Conservation (phyloP, 495 filamentous ascomycete species). For the Cudoniella acicularis region DNA sequence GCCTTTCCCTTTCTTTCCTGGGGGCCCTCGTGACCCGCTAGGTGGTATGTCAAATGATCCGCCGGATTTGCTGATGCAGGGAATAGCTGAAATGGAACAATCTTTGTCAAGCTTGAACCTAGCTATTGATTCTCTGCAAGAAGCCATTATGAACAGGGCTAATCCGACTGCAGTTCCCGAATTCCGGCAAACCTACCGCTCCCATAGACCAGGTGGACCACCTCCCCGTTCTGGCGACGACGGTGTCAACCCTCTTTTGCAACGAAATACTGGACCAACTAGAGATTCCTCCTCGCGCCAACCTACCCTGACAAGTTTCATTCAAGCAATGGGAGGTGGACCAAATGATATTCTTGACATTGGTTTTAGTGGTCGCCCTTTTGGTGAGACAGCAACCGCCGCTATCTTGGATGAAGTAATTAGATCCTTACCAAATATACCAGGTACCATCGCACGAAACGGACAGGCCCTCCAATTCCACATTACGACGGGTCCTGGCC, state of each 20-base stretch:
- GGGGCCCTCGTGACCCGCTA: slow-evolving; percentile 37
- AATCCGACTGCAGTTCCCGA: slow-evolving; percentile 27
- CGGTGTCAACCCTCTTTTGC: slow-evolving; percentile 75
- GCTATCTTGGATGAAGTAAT: slow-evolving; percentile 21
- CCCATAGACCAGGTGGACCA: slow-evolving; percentile 21
- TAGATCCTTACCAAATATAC: slow-evolving; percentile 21
- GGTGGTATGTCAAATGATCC: slow-evolving; percentile 34
- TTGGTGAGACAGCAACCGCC: slow-evolving; percentile 32
- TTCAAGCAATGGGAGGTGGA: slow-evolving; percentile 22
- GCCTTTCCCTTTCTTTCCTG: slow-evolving; percentile 39
- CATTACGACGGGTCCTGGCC: slow-evolving; percentile 16
- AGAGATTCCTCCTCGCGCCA: slow-evolving; percentile 36
- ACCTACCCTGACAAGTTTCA: slow-evolving; percentile 7
- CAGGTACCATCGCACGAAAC: slow-evolving; percentile 47
- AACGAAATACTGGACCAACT: slow-evolving; percentile 29
- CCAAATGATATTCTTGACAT: slow-evolving; percentile 48
- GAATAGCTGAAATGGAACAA: neutral
- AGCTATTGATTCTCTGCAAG: slow-evolving; percentile 2
- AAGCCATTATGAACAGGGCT: slow-evolving; percentile 18
- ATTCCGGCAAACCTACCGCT: slow-evolving; percentile 17
- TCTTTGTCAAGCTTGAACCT: neutral
- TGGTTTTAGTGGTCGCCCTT: slow-evolving; percentile 44
- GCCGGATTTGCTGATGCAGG: neutral
- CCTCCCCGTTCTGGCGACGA: slow-evolving; percentile 60
- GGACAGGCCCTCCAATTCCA: slow-evolving; percentile 46